These are phyloP conservation scores for Macrolepiota albuminosa DNA, from an alignment of 768 basidiomycete genomes.

Conservation along the genomic window DNA sequence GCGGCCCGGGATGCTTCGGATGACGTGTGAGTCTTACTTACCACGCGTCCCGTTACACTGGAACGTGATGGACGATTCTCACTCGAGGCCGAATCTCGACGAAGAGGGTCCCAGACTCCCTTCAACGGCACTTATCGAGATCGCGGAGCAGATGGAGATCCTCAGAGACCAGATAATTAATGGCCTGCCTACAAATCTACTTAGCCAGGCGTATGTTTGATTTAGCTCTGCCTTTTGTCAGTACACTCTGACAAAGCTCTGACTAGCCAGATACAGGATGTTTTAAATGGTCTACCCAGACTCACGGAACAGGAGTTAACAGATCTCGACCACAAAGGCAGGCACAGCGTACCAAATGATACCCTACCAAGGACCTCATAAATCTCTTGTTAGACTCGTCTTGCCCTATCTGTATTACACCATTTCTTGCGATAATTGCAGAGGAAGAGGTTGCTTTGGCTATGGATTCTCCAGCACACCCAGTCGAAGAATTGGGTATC, in stretches of 20 bases:
- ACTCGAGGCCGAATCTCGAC: constrained; percentile 9
- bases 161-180: constrained; percentile 13
- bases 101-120: background rate
- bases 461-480: constrained; percentile 77
- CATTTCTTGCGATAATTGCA: constrained; percentile 62
- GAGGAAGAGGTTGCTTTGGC: constrained; percentile 71
- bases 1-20: background rate
- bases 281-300: constrained; percentile 43
- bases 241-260: background rate
- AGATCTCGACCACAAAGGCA: constrained; percentile 44
- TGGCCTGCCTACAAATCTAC: constrained; percentile 10
- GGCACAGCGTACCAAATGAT: background rate
- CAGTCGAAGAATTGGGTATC: constrained; percentile 65
- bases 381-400: constrained; percentile 44
- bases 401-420: constrained; percentile 73
- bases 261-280: constrained; percentile 32
- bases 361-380: background rate
- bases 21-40: background rate
- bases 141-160: constrained; percentile 10
- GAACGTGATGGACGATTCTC: constrained; percentile 14
- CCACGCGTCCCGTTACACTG: background rate
- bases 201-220: constrained; percentile 14
- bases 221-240: background rate
- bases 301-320: constrained; percentile 46
- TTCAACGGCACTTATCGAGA: constrained; percentile 4